Percentiles rank a stretch among this genome's conserved stretches.
phyloP scores from a whole-genome alignment of 2,329 filamentous ascomycete species.

The Alternaria viburni region DNA sequence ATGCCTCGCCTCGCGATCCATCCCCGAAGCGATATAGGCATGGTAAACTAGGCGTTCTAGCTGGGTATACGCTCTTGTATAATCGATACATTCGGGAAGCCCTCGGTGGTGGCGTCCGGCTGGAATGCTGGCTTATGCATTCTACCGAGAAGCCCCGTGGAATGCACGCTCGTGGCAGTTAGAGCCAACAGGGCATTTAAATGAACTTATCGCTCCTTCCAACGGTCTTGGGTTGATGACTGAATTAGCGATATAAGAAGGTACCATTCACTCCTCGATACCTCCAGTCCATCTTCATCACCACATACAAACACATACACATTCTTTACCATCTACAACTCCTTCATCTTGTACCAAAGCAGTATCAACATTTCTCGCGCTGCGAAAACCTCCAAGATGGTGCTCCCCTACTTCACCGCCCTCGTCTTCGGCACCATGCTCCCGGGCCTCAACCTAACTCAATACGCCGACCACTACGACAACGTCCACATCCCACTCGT shows the following conservation, averaged over 20 bases:
- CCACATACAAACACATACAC: not conserved
- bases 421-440: constrained; percentile 1
- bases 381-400: not conserved
- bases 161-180: not conserved
- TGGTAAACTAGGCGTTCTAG: not conserved
- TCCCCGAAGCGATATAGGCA: not conserved
- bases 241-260: not conserved
- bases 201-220: not conserved
- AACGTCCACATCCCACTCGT: constrained; percentile 1
- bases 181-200: not conserved
- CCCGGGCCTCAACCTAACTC: not conserved
- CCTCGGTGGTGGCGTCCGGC: not conserved
- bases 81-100: not conserved
- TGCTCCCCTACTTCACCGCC: not conserved
- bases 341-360: not conserved
- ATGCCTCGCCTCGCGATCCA: not conserved
- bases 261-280: not conserved
- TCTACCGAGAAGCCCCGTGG: not conserved
- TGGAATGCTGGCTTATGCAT: not conserved
- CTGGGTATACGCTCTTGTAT: not conserved
- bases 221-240: not conserved
- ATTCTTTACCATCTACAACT: not conserved
- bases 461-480: not conserved
- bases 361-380: not conserved
- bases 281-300: too few relatives aligned